Percentiles rank a stretch among this genome's conserved stretches.
phyloP scores from a whole-genome alignment of 2,329 filamentous ascomycete genomes.

The Fusarium armeniacum region DNA sequence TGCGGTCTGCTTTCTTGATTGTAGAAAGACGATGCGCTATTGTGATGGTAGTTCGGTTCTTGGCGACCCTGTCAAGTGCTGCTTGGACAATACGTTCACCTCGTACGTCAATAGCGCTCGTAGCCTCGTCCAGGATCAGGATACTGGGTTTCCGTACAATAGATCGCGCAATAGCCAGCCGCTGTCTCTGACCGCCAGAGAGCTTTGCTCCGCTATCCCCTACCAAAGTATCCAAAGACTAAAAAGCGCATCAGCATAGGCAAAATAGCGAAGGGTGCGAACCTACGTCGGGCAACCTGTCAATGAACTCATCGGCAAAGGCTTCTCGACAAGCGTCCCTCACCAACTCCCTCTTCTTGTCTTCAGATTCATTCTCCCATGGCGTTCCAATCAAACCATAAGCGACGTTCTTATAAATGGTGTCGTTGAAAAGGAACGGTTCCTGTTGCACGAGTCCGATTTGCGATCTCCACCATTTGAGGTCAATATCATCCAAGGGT shows the following conservation, averaged over 20 bases:
- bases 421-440: conserved; percentile 76
- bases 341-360: conserved; percentile 71
- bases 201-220: conserved; percentile 84
- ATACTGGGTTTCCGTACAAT: conserved; percentile 80
- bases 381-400: conserved; percentile 68
- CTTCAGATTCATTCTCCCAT: conserved; percentile 67
- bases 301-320: conserved; percentile 78
- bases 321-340: conserved; percentile 75
- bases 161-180: conserved; percentile 81
- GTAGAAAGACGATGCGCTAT: conserved; percentile 83
- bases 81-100: conserved; percentile 73
- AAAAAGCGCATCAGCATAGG: conserved; percentile 24
- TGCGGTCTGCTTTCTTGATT: conserved; percentile 82
- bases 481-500: conserved; percentile 68
- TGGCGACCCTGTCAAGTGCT: conserved; percentile 72
- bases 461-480: conserved; percentile 73
- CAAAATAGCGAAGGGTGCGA: neutral
- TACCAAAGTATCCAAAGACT: conserved; percentile 80
- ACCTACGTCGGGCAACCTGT: conserved; percentile 68
- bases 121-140: conserved; percentile 83
- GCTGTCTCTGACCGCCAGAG: conserved; percentile 88
- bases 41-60: conserved; percentile 76
- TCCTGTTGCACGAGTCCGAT: conserved; percentile 78
- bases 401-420: conserved; percentile 73
- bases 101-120: conserved; percentile 72